A percentile compares a stretch with the other conserved stretches of the same genome.
Evolutionary conservation across 176 grass and related monocot genomes (phyloP).

Genomic region (Carex kokanica): DNA sequence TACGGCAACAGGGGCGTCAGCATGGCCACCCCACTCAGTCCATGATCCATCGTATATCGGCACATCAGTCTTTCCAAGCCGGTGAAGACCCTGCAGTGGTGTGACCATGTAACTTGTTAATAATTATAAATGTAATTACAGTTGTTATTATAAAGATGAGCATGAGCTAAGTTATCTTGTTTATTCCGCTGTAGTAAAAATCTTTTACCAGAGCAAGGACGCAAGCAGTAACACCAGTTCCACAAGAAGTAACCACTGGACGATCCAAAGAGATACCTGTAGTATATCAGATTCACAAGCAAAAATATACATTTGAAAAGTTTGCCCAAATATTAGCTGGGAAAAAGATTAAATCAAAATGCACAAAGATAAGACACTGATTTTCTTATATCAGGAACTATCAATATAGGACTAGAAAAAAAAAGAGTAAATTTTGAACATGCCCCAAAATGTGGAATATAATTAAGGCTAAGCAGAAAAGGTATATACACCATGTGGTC

Average conservation of each 20-base stretch:
- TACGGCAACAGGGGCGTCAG: constrained; percentile 57
- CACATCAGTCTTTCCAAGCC: constrained; percentile 65
- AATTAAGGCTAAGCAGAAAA: background rate
- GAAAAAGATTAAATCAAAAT: background rate
- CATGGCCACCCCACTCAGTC: constrained; percentile 74
- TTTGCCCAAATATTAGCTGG: background rate
- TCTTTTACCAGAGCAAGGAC: constrained; percentile 72
- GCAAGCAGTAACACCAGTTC: constrained; percentile 93
- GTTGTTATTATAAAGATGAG: background rate
- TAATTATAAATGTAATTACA: background rate
- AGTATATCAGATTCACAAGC: constrained; percentile 6
- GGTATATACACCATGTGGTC: too few relatives aligned
- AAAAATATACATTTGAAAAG: background rate
- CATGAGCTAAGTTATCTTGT: background rate
- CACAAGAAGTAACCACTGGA: constrained; percentile 65
- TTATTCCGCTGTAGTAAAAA: background rate
- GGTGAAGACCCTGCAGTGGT: constrained; percentile 59
- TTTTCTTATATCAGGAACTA: background rate
- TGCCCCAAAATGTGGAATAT: background rate
- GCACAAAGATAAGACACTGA: background rate
- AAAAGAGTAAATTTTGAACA: background rate
- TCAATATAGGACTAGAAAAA: background rate
- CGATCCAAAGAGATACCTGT: constrained; percentile 78
- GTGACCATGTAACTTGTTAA: constrained; percentile 15
- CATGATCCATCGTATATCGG: constrained; percentile 82